These are phyloP conservation scores for Erigeron philadelphicus DNA, from an alignment of 140 eudicot genomes.

Conservation along the genomic window DNA sequence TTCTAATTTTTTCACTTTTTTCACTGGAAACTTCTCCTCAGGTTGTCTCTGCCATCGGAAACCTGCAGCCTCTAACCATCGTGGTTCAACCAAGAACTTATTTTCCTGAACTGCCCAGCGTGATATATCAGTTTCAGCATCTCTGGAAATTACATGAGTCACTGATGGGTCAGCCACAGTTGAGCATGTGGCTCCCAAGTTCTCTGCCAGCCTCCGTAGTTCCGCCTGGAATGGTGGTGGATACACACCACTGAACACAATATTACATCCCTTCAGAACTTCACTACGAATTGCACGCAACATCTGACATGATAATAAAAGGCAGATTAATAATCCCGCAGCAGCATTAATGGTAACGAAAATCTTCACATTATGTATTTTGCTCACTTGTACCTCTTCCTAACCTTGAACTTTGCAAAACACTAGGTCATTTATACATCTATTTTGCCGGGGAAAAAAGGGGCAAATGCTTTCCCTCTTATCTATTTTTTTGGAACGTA, in stretches of 20 bases:
- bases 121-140: constrained; percentile 41
- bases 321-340: constrained; percentile 9
- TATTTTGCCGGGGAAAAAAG: neutral
- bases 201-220: constrained; percentile 73
- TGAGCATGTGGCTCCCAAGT: constrained; percentile 72
- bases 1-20: constrained; percentile 18
- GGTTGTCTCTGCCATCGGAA: constrained; percentile 62
- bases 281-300: constrained; percentile 49
- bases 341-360: too few species aligned
- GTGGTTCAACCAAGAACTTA: constrained; percentile 60
- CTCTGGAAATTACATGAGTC: constrained; percentile 44
- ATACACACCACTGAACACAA: constrained; percentile 67
- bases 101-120: constrained; percentile 48
- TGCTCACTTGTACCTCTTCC: too few species aligned
- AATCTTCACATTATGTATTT: neutral
- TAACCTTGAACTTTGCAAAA: too few species aligned
- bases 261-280: constrained; percentile 55
- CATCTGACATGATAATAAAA: constrained; percentile 38
- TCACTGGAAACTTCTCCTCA: constrained; percentile 65
- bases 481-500: neutral
- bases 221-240: constrained; percentile 53
- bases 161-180: constrained; percentile 41
- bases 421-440: too few species aligned
- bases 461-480: neutral
- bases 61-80: constrained; percentile 80